Percentiles rank a stretch among this genome's conserved stretches.
Evolutionary conservation across 2,329 filamentous ascomycete genomes (phyloP).

Genomic region (Cadophora gregata): DNA sequence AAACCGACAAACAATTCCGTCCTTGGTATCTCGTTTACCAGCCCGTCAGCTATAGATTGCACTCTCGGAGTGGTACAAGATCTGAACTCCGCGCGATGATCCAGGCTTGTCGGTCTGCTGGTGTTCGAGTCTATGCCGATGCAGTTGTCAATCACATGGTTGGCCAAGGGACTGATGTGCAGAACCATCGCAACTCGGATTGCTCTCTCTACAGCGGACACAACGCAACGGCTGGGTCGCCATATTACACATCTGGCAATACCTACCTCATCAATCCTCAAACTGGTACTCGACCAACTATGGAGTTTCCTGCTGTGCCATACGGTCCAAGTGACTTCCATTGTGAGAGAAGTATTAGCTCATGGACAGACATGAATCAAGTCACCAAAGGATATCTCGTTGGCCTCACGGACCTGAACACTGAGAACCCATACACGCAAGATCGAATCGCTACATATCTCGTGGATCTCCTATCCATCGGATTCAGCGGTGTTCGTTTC

Average conservation of each 20-base stretch:
- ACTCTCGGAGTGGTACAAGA: constrained; percentile 41
- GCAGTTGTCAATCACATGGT: constrained; percentile 43
- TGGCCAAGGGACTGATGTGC: constrained; percentile 41
- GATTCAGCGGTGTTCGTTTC: constrained; percentile 42
- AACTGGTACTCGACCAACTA: constrained; percentile 39
- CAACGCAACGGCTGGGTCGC: constrained; percentile 42
- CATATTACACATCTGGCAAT: constrained; percentile 43
- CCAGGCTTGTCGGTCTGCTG: constrained; percentile 39
- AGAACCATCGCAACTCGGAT: constrained; percentile 40
- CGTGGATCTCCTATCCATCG: constrained; percentile 42
- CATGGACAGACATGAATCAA: constrained; percentile 41
- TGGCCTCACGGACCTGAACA: constrained; percentile 41
- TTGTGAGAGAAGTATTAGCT: constrained; percentile 40
- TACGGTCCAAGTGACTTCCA: constrained; percentile 44
- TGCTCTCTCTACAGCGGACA: constrained; percentile 40
- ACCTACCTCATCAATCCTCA: constrained; percentile 41
- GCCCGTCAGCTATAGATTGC: constrained; percentile 42
- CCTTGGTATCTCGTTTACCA: constrained; percentile 43
- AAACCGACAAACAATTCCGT: constrained; percentile 42
- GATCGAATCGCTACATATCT: constrained; percentile 43
- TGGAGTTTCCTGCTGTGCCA: constrained; percentile 43
- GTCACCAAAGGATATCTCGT: constrained; percentile 42
- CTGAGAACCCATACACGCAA: constrained; percentile 43
- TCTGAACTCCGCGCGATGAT: constrained; percentile 33
- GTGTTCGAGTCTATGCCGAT: constrained; percentile 43